Base-by-base conservation (phyloP, 495 filamentous ascomycete genomes). In the Polyplosphaeria fusca region DNA sequence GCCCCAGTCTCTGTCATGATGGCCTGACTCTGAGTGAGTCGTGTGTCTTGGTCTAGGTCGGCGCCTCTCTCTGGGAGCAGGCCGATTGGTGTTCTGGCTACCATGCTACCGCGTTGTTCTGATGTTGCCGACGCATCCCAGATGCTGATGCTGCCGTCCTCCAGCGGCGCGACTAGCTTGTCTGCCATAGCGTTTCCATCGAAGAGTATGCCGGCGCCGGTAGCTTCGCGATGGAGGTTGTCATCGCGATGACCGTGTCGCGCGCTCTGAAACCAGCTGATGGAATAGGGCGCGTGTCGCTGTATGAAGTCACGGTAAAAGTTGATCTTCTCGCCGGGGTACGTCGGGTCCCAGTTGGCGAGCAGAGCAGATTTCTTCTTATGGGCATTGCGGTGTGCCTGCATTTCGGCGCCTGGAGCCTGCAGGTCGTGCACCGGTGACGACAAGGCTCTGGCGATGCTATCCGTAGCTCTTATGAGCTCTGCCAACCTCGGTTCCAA, bases 291-390 rank as follows among this genome's bases (percentile, higher is more conserved):
- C 0, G 81, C 89, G 73, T 93, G 79, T 20, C 90, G 78, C 23
- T 89, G 88, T 58, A 92, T 86, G 68, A 88, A 96, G 70, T 96
- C 91, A 46, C 85, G 81, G 61, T 94, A 96, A 84, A 88, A 96
- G 46, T 87, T 80, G 13, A 87, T 74, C 32, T 73, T 73, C 67
- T 88, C 85, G 12, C 73, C 71, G 13, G 85, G 82, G 54, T 86
- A 86, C 3, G 81, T 80, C 1, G 88, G 87, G 58, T 96, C 89
- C 90, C 90, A 95, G 58, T 86, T 87, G 4, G 82, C 84, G 46
- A 86, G 79, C 56, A 73, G 81, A 71, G 76, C 79, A 65, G 65
- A 70, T 51, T 76, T 73, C 54, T 74, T 71, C 9, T 61, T 70
- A 47, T 66, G 60, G 3, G 72, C 65, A 67, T 48, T 23, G 25